A percentile compares a stretch with the other conserved stretches of the same genome.
These are phyloP conservation scores for Entomortierella parvispora DNA, from an alignment of 192 early-diverging fungal species.

Conservation along the genomic window DNA sequence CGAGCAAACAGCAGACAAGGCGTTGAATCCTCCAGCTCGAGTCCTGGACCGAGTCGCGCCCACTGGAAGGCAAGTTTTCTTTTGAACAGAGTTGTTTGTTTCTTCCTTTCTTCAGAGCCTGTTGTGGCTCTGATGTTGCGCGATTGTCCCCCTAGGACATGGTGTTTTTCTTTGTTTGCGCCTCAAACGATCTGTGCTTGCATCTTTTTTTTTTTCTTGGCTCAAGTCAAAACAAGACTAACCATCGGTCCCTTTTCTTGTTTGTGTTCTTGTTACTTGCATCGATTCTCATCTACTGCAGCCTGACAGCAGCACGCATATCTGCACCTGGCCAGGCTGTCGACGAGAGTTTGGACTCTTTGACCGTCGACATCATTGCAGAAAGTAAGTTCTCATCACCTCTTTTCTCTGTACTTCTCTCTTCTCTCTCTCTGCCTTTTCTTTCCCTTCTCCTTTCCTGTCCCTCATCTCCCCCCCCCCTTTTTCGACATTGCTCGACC, in stretches of 20 bases:
- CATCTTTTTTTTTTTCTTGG: neutral
- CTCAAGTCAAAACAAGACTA: neutral
- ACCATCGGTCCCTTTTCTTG: constrained; percentile 1
- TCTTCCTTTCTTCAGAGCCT: no score
- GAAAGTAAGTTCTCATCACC: constrained; percentile 18
- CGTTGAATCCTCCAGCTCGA: neutral
- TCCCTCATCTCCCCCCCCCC: neutral
- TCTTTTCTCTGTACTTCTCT: neutral
- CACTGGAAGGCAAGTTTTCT: constrained; percentile 50
- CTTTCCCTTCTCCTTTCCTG: neutral
- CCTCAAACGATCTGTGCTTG: neutral
- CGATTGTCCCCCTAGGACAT: neutral
- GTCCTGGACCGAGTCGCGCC: constrained; percentile 32
- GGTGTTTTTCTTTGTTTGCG: neutral
- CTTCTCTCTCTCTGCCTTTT: neutral
- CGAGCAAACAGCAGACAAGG: constrained; percentile 12
- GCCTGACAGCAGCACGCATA: constrained; percentile 41
- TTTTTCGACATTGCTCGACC: neutral
- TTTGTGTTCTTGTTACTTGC: neutral
- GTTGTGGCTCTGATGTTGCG: neutral
- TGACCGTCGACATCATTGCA: constrained; percentile 47
- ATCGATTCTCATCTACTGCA: constrained; percentile 1
- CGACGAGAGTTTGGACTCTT: constrained; percentile 44
- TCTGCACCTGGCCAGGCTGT: constrained; percentile 49
- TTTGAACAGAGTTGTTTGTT: neutral